phyloP scores from a whole-genome alignment of 2,329 filamentous ascomycete genomes.

The Trichoderma sp. region DNA sequence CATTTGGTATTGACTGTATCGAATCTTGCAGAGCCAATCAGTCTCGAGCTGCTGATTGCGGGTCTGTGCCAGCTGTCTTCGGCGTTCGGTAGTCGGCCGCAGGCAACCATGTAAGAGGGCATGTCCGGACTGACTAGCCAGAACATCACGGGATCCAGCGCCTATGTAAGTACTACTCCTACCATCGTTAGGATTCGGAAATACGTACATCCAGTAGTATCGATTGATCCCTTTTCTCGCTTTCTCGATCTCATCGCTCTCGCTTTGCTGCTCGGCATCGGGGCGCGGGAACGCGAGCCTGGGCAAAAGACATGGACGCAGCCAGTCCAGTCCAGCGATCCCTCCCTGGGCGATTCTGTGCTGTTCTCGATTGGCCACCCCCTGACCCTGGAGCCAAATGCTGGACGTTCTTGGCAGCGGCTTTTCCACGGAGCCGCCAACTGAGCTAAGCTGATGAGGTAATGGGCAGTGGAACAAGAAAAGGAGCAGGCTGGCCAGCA shows the following conservation, averaged over 20 bases:
- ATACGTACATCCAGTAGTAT: not conserved
- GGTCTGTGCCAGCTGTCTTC: not conserved
- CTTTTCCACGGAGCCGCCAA: conserved; percentile 17
- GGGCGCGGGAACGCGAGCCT: not conserved
- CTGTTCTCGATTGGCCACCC: not conserved
- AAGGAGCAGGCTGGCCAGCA: not conserved
- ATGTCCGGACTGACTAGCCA: not conserved
- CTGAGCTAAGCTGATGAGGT: conserved; percentile 18
- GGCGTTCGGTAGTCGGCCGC: conserved; percentile 2
- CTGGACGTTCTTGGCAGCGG: conserved; percentile 10
- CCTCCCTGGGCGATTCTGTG: not conserved
- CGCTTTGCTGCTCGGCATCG: not conserved
- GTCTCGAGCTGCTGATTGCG: not conserved
- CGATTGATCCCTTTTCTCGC: not conserved
- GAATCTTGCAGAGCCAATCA: not conserved
- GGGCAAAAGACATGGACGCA: not conserved
- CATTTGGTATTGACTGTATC: not conserved
- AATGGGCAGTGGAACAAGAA: not conserved
- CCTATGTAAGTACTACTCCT: not conserved
- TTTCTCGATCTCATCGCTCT: not conserved
- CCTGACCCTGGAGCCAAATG: not conserved
- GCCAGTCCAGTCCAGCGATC: not conserved
- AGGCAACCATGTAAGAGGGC: not conserved
- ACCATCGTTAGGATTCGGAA: not conserved
- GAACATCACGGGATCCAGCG: not conserved